These are phyloP conservation scores for Rhodocollybia butyracea DNA, from an alignment of 768 basidiomycete genomes.

Conservation along the genomic window DNA sequence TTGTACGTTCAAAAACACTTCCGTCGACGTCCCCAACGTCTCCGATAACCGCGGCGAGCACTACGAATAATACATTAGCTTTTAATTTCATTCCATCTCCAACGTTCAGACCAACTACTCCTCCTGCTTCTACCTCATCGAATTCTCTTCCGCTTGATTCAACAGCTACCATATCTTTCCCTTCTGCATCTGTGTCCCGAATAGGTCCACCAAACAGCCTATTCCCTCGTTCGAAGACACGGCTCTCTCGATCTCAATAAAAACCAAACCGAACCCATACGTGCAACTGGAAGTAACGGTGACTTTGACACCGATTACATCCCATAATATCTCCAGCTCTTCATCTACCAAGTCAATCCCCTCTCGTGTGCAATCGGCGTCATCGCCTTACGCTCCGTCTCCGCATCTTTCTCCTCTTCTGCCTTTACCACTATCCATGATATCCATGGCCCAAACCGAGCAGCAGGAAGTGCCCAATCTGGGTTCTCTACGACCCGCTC, in stretches of 20 bases:
- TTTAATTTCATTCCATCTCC: slow-evolving; percentile 1
- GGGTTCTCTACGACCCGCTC: slow-evolving; percentile 42
- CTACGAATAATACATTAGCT: background rate
- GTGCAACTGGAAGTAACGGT: slow-evolving; percentile 74
- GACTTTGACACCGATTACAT: slow-evolving; percentile 46
- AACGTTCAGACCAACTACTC: slow-evolving; percentile 13
- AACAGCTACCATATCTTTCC: slow-evolving; percentile 32
- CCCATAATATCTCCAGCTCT: background rate
- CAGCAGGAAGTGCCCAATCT: slow-evolving; percentile 45
- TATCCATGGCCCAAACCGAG: slow-evolving; percentile 25
- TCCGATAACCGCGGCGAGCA: slow-evolving; percentile 14
- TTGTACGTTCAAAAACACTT: slow-evolving; percentile 49
- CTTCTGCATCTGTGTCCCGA: background rate
- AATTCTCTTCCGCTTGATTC: slow-evolving; percentile 48
- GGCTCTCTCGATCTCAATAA: slow-evolving; percentile 30
- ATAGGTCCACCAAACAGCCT: slow-evolving; percentile 8
- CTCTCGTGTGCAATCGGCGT: slow-evolving; percentile 42
- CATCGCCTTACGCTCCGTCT: slow-evolving; percentile 33
- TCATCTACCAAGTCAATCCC: background rate
- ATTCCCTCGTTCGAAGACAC: background rate
- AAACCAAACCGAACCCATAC: slow-evolving; percentile 66
- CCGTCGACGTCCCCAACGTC: slow-evolving; percentile 17
- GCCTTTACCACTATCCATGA: background rate
- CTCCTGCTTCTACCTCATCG: slow-evolving; percentile 42
- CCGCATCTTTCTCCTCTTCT: slow-evolving; percentile 11